Base-by-base conservation (phyloP, 2,329 filamentous ascomycete genomes). In the Cladosporium oxysporum region DNA sequence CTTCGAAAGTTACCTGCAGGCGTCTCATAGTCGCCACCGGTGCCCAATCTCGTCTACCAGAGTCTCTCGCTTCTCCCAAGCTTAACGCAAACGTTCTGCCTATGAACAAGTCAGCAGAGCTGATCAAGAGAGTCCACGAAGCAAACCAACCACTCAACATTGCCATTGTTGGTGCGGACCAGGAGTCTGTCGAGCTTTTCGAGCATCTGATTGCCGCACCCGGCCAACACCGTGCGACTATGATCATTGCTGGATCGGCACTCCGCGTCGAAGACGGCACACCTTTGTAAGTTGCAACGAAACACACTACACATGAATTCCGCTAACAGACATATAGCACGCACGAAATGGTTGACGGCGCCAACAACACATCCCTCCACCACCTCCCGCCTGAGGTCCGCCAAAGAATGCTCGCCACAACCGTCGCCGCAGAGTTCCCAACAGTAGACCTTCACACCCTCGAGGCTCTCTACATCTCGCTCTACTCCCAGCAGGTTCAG, bases 111-210 rank as follows among this genome's bases (percentile, higher is more conserved):
- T 66, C 65, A n/a, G 64, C 59, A 23, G 57, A 62, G 35, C 59
- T 73, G 28, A 33, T 72, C 33, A 58, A 70, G 59, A 71, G 62
- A 31, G 28, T 71, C 23, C 59, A 53, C 26, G 61, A 62, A 33
- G 52, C 67, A 16, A 53, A 65, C 52, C 58, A 66, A 55, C 57
- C 67, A 16, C 49, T 70, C 12, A 69, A 69, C 55, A 70, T 73
- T 3, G 72, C 72, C 7, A 67, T 73, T 10, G 62, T 73, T 28
- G 72, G 72, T n/a, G 66, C 67, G 5, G 66, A 70, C 35, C 71
- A 72, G 58, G 69, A 72, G 66, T 69, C 72, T 3, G 70, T 67
- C 0, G 71, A 73, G 47, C 58, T 72, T 11, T 72, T 72, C 41
- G 65, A 71, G 53, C 67, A 73, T 28, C 31, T 73, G 18, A 68